A percentile compares a stretch with the other conserved stretches of the same genome.
Conservation (phyloP, 2,329 filamentous ascomycete genomes). For the Alternaria atra region DNA sequence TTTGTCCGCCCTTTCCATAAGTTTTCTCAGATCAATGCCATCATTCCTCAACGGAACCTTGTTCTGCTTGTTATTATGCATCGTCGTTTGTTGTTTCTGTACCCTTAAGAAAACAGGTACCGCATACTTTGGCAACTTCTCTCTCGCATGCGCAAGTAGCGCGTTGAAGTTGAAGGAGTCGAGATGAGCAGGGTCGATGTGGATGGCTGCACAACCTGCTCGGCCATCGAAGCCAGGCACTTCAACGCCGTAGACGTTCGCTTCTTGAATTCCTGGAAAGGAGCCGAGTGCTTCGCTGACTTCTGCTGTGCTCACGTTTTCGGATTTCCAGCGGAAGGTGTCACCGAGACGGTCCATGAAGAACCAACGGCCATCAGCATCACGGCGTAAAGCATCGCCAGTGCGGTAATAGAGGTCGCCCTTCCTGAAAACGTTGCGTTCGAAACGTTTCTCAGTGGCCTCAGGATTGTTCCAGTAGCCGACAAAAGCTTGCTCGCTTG, state of each 20-base stretch:
- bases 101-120: slow-evolving; percentile 77
- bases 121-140: slow-evolving; percentile 74
- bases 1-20: slow-evolving; percentile 51
- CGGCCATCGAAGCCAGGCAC: slow-evolving; percentile 62
- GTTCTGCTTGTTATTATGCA: slow-evolving; percentile 83
- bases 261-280: slow-evolving; percentile 56
- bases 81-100: slow-evolving; percentile 66
- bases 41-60: slow-evolving; percentile 75
- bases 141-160: slow-evolving; percentile 66
- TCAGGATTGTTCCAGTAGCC: slow-evolving; percentile 75
- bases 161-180: slow-evolving; percentile 62
- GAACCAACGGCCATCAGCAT: slow-evolving; percentile 57
- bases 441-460: slow-evolving; percentile 68
- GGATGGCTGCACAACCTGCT: slow-evolving; percentile 64
- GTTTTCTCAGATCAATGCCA: slow-evolving; percentile 67
- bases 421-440: slow-evolving; percentile 56
- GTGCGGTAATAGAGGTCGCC: slow-evolving; percentile 61
- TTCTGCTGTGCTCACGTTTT: slow-evolving; percentile 60
- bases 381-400: slow-evolving; percentile 57
- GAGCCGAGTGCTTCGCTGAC: slow-evolving; percentile 58
- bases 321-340: slow-evolving; percentile 61
- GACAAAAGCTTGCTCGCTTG: slow-evolving; percentile 66
- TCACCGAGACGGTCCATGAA: slow-evolving; percentile 60
- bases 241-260: slow-evolving; percentile 61
- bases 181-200: slow-evolving; percentile 61